Base-by-base conservation (phyloP, 2,329 filamentous ascomycete species). In the Calonectria ilicicola region DNA sequence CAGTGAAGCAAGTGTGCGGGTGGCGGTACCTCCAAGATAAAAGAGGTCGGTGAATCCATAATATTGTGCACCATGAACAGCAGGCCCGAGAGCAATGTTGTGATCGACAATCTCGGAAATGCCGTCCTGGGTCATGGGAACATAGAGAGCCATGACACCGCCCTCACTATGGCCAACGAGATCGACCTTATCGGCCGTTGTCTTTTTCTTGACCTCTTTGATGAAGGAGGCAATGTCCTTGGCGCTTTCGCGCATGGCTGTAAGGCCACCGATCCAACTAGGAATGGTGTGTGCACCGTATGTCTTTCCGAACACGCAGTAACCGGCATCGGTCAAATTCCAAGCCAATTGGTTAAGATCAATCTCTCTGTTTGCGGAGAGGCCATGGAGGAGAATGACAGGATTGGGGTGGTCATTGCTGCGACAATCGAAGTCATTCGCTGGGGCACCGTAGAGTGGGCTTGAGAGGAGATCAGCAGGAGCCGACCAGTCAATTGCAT, bases 61-160 rank as follows among this genome's bases (percentile, higher is more conserved):
- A 40, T 63, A 63, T 9, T 63, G 27, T 8, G 58, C 58, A 7
- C 58, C 58, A 32, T 63, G 58, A 2, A 46, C 58, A 23, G 58
- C 58, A 15, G 58, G 58, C 12, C 58, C 58, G 6, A 63, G 58
- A 17, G 58, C 58, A 44, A 63, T 8, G 38, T 32, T 63, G 40
- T 46, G 58, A 14, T 63, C 58, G 19, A 63, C 40, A 46, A 63
- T 63, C 23, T 63, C 58, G 3, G 58, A 46, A 23, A 63, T 63
- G 2, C 58, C 58, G 15, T 63, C 58, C 26, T 63, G 40, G 9
- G 58, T 63, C 58, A 63, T 63, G 58, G 58, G 58, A 7, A 63
- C 58, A 32, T 63, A 63, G 8, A 63, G 40, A 21, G 58, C 58
- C 58, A 63, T 63, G 38, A 63, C 58, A 63, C 58, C 58, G 17